Conservation (phyloP, 371 early-diverging fungal genomes). For the Polyrhizophydium stewartii region DNA sequence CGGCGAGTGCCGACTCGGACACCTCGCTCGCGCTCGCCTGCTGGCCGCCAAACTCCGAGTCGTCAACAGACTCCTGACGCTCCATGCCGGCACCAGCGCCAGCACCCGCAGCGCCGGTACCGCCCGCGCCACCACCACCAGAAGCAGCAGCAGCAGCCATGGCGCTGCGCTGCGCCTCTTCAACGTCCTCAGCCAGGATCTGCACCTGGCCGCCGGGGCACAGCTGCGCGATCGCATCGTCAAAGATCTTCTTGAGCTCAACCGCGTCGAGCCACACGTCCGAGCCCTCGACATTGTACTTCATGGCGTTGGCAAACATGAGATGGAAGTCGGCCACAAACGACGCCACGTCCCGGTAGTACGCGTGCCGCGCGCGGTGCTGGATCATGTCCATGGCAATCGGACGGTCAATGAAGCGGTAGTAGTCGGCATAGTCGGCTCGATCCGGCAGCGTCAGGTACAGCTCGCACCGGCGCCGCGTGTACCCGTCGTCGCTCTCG, state of each 20-base stretch:
- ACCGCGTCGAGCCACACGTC: slow-evolving; percentile 71
- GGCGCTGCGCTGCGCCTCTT: too few species aligned
- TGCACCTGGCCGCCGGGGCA: slow-evolving; percentile 11
- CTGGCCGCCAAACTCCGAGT: too few species aligned
- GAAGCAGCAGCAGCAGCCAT: too few species aligned
- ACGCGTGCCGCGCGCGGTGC: slow-evolving; percentile 21
- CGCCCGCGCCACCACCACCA: too few species aligned
- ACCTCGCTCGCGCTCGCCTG: too few species aligned
- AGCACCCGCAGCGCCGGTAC: too few species aligned
- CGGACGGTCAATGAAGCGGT: slow-evolving; percentile 47
- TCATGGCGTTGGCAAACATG: slow-evolving; percentile 76
- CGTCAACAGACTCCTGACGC: too few species aligned
- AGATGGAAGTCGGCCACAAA: slow-evolving; percentile 63
- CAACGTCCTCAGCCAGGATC: slow-evolving; percentile 1
- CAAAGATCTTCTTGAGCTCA: slow-evolving; percentile 37
- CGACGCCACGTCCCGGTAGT: slow-evolving; percentile 53
- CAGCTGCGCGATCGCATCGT: slow-evolving; percentile 8
- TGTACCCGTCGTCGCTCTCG: slow-evolving; percentile 13
- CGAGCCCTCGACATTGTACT: slow-evolving; percentile 74
- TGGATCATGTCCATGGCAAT: slow-evolving; percentile 48
- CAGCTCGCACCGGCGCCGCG: slow-evolving; percentile 18
- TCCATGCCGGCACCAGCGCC: too few species aligned
- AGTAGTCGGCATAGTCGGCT: slow-evolving; percentile 47
- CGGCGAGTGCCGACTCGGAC: too few species aligned
- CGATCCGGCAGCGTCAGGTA: slow-evolving; percentile 32